A percentile compares a stretch with the other conserved stretches of the same genome.
These are phyloP conservation scores for Microcyclosporella mali DNA, from an alignment of 2,329 filamentous ascomycete species.

Conservation along the genomic window DNA sequence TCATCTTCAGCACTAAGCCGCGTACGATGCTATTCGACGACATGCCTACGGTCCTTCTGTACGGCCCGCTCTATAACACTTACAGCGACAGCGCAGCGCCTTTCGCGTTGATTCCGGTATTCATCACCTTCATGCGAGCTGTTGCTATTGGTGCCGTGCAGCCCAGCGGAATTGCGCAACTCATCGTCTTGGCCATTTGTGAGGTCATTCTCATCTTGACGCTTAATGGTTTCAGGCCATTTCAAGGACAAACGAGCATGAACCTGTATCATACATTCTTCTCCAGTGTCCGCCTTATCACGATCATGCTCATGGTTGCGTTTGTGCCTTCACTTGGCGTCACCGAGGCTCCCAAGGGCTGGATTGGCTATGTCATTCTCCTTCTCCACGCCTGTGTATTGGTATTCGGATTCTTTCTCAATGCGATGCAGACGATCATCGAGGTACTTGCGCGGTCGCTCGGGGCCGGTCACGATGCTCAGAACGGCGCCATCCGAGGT, in stretches of 20 bases:
- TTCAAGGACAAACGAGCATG: slow-evolving; percentile 89
- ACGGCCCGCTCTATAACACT: slow-evolving; percentile 93
- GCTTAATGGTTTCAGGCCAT: slow-evolving; percentile 82
- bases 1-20: slow-evolving; percentile 75
- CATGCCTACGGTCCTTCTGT: slow-evolving; percentile 77
- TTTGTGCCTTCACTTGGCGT: slow-evolving; percentile 82
- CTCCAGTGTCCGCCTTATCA: slow-evolving; percentile 67
- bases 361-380: slow-evolving; percentile 91
- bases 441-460: slow-evolving; percentile 79
- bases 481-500: slow-evolving; percentile 52
- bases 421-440: slow-evolving; percentile 81
- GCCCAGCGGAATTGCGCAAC: slow-evolving; percentile 83
- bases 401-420: slow-evolving; percentile 87
- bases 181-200: slow-evolving; percentile 86
- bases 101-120: slow-evolving; percentile 79
- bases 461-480: slow-evolving; percentile 68
- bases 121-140: slow-evolving; percentile 78
- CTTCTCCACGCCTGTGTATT: slow-evolving; percentile 78
- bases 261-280: slow-evolving; percentile 91
- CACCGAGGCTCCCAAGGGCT: slow-evolving; percentile 73
- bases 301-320: slow-evolving; percentile 49
- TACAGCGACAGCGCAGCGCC: slow-evolving; percentile 89
- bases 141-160: slow-evolving; percentile 91
- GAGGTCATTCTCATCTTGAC: slow-evolving; percentile 87
- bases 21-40: slow-evolving; percentile 89